These are phyloP conservation scores for Syzygium jambos DNA, from an alignment of 345 rosid genomes.

Conservation along the genomic window DNA sequence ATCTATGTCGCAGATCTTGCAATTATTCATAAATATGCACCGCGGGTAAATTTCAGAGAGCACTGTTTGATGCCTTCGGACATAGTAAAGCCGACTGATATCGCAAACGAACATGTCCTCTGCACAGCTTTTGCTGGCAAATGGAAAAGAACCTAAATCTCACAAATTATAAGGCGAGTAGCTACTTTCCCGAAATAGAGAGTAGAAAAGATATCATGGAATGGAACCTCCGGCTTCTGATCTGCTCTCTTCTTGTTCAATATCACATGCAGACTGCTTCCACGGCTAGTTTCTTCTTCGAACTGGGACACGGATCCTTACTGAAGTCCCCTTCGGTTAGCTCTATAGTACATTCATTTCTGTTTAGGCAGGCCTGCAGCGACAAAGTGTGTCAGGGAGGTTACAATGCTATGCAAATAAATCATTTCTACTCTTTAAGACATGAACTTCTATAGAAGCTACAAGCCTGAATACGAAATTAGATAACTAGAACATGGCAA, in stretches of 20 bases:
- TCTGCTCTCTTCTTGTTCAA: neutral
- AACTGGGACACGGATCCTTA: constrained; percentile 18
- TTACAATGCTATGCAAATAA: neutral
- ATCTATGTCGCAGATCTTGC: neutral
- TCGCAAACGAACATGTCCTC: neutral
- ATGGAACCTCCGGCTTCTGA: neutral
- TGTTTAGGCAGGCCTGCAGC: constrained; percentile 38
- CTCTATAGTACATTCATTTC: constrained; percentile 31
- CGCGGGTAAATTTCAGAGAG: neutral
- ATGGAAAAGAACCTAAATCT: neutral
- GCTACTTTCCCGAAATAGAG: neutral
- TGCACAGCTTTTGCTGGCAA: constrained; percentile 1
- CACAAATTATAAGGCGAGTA: neutral
- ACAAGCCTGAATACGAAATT: neutral
- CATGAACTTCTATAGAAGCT: neutral
- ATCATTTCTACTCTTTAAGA: neutral
- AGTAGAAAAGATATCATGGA: constrained; percentile 4
- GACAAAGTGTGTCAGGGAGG: neutral
- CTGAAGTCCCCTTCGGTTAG: constrained; percentile 27
- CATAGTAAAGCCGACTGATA: neutral
- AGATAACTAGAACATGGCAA: neutral
- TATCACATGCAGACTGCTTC: constrained; percentile 46
- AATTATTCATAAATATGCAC: neutral
- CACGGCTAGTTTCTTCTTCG: constrained; percentile 24
- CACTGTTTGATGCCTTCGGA: neutral